phyloP scores from a whole-genome alignment of 2,329 filamentous ascomycete species.

The Fusarium napiforme region DNA sequence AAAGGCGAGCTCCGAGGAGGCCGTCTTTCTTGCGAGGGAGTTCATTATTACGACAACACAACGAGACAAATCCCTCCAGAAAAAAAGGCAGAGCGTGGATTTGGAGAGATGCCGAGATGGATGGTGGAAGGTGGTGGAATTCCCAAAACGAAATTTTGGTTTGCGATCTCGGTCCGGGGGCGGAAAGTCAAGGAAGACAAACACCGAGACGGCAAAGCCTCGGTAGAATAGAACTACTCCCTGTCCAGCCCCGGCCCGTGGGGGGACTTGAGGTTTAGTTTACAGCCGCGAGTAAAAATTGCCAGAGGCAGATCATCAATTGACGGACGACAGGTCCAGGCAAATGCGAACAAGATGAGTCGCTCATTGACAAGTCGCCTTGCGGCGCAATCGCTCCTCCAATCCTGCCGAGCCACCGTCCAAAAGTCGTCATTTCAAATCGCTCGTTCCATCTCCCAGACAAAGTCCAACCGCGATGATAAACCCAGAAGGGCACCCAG shows the following conservation, averaged over 20 bases:
- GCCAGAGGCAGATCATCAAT: conserved; percentile 30
- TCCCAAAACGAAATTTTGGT: conserved; percentile 53
- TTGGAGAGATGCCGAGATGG: conserved; percentile 32
- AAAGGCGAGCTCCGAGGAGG: conserved; percentile 55
- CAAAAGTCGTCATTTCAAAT: conserved; percentile 35
- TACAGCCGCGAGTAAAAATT: conserved; percentile 42
- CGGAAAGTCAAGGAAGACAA: conserved; percentile 46
- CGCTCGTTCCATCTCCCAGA: conserved; percentile 55
- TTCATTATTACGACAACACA: conserved; percentile 55
- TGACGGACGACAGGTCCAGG: conserved; percentile 28
- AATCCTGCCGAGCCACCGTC: conserved; percentile 35
- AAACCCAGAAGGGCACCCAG: conserved; percentile 36
- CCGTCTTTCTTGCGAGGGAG: conserved; percentile 57
- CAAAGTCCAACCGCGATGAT: conserved; percentile 47
- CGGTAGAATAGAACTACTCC: conserved; percentile 40
- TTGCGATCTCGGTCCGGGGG: conserved; percentile 51
- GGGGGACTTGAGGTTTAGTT: conserved; percentile 14
- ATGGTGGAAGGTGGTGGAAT: conserved; percentile 45
- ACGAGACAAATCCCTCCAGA: conserved; percentile 45
- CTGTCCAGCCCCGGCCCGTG: conserved; percentile 6
- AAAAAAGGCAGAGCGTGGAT: conserved; percentile 43
- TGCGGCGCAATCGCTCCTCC: conserved; percentile 54
- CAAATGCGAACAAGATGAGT: conserved; percentile 56
- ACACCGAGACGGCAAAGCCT: conserved; percentile 51
- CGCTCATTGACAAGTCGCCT: conserved; percentile 56